phyloP scores from a whole-genome alignment of 2,329 filamentous ascomycete species.

The Drechslerella dactyloides region DNA sequence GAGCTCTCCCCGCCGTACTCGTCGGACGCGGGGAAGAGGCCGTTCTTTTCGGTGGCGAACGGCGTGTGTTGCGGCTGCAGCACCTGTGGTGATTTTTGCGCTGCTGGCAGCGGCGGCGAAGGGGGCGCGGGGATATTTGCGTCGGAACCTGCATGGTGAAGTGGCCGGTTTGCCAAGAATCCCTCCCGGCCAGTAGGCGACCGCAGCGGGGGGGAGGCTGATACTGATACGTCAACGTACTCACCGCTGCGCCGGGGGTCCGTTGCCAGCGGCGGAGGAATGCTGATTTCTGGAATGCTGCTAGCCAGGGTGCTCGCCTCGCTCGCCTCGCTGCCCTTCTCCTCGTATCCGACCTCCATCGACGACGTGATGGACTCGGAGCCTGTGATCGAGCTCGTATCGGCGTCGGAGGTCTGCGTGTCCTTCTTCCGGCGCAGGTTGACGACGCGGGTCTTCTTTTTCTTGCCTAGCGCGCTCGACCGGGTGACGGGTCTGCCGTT shows the following conservation, averaged over 20 bases:
- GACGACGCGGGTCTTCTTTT: conserved; percentile 78
- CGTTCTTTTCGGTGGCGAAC: conserved; percentile 30
- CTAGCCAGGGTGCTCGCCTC: conserved; percentile 31
- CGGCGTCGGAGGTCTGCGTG: conserved; percentile 31
- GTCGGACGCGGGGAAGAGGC: conserved; percentile 26
- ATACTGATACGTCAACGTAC: conserved; percentile 35
- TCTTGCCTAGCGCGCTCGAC: conserved; percentile 71
- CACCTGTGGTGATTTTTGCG: neutral
- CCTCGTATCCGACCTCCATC: conserved; percentile 64
- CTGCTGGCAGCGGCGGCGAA: conserved; percentile 21
- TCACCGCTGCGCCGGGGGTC: conserved; percentile 28
- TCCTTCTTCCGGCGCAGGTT: conserved; percentile 73
- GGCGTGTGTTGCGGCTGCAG: conserved; percentile 31
- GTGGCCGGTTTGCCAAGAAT: conserved; percentile 49
- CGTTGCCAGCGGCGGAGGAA: conserved; percentile 33
- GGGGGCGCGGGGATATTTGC: conserved; percentile 49
- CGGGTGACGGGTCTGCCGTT: conserved; percentile 59
- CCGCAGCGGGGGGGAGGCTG: conserved; percentile 21
- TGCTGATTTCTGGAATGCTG: conserved; percentile 51
- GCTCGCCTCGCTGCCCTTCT: conserved; percentile 44
- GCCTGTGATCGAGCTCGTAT: conserved; percentile 35
- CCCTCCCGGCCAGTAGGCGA: conserved; percentile 48
- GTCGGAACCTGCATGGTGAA: conserved; percentile 51
- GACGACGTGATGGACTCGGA: conserved; percentile 61
- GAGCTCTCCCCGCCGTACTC: conserved; percentile 35